These are phyloP conservation scores for Licmophora abbreviata DNA, from an alignment of 108 stramenopile species.

Conservation along the genomic window DNA sequence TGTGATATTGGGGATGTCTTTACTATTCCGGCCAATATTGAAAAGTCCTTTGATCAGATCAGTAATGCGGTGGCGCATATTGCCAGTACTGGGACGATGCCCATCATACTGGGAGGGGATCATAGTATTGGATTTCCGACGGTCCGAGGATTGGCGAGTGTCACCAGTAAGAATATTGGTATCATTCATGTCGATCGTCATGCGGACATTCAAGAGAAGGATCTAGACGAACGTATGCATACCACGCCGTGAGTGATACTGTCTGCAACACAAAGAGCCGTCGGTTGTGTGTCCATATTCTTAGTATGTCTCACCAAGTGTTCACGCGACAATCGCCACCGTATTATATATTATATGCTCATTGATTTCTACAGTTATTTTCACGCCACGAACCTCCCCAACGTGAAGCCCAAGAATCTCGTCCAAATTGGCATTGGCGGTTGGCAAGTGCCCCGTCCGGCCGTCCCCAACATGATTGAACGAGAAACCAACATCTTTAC, in stretches of 20 bases:
- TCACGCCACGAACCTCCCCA: slow-evolving; percentile 82
- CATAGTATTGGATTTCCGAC: slow-evolving; percentile 83
- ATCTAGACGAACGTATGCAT: slow-evolving; percentile 80
- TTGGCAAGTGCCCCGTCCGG: slow-evolving; percentile 78
- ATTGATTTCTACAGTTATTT: no score
- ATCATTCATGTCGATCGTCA: slow-evolving; percentile 86
- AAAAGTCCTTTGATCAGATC: slow-evolving; percentile 82
- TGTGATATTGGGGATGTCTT: slow-evolving; percentile 60
- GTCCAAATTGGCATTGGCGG: slow-evolving; percentile 86
- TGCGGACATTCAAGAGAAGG: slow-evolving; percentile 83
- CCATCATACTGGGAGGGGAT: slow-evolving; percentile 78
- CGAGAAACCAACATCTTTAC: slow-evolving; percentile 84
- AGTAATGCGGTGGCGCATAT: slow-evolving; percentile 77
- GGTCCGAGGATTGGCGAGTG: slow-evolving; percentile 63
- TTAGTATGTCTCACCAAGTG: no score
- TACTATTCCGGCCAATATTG: slow-evolving; percentile 81
- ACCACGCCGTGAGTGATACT: no score
- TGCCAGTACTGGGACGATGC: slow-evolving; percentile 57
- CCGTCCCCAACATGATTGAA: slow-evolving; percentile 69
- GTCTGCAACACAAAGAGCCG: no score
- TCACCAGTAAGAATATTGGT: slow-evolving; percentile 75
- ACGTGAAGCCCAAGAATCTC: slow-evolving; percentile 70
- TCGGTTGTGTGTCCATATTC: no score
- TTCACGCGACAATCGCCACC: no score
- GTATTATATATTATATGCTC: no score